These are phyloP conservation scores for Penicillium riverlandense DNA, from an alignment of 495 filamentous ascomycete species.

Conservation along the genomic window DNA sequence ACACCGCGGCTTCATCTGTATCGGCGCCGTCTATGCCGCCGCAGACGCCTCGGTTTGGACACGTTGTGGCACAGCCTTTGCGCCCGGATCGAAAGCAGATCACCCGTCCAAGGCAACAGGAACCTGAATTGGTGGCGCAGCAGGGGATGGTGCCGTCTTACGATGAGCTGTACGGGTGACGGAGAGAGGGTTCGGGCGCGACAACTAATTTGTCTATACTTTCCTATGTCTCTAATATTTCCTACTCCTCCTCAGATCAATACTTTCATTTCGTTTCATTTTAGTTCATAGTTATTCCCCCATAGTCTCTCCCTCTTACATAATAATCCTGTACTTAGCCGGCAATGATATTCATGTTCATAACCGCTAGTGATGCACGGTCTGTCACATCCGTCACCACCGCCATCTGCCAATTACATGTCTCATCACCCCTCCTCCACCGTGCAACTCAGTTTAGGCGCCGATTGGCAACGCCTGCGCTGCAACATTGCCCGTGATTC, in stretches of 20 bases:
- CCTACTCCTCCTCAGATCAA: neutral
- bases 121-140: constrained; percentile 8
- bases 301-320: no score
- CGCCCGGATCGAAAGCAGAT: constrained; percentile 20
- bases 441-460: no score
- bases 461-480: no score
- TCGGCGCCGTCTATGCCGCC: constrained; percentile 24
- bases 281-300: neutral
- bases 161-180: constrained; percentile 34
- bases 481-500: no score
- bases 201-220: constrained; percentile 7
- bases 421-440: no score
- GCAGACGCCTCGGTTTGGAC: constrained; percentile 20
- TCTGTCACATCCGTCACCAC: no score
- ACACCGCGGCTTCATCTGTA: constrained; percentile 23
- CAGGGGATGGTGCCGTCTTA: constrained; percentile 38
- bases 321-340: no score
- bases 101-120: constrained; percentile 15
- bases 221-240: neutral
- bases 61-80: constrained; percentile 6
- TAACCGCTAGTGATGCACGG: no score
- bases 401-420: no score
- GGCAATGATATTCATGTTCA: no score
- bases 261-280: neutral
- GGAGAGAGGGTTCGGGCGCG: no score